Percentiles rank a stretch among this genome's conserved stretches.
Conservation (phyloP, 371 early-diverging fungal genomes). For the Smittium mucronatum region DNA sequence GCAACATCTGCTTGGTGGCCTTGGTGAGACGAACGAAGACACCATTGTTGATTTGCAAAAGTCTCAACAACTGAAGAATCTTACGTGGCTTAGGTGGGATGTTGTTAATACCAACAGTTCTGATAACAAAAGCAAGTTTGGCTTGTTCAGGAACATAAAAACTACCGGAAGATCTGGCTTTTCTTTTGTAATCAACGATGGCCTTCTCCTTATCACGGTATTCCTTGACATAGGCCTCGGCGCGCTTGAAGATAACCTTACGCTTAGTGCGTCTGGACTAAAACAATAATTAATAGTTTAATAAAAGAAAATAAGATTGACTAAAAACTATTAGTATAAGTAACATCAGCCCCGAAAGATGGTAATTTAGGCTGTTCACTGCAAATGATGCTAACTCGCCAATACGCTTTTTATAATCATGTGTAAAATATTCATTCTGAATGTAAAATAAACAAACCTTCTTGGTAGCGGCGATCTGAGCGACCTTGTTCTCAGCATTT, state of each 20-base stretch:
- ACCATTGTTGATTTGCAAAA: conserved; percentile 98
- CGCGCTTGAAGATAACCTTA: conserved; percentile 93
- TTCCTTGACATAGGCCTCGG: conserved; percentile 91
- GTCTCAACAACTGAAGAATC: conserved; percentile 97
- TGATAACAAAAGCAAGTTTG: conserved; percentile 96
- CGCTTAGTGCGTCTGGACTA: conserved; percentile 73
- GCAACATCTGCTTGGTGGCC: conserved; percentile 97
- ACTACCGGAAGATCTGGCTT: conserved; percentile 80
- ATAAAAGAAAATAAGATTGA: conserved; percentile 1
- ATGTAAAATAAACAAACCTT: conserved; percentile 18
- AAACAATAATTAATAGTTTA: conserved; percentile 9
- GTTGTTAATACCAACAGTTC: conserved; percentile 96
- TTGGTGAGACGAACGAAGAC: conserved; percentile 97
- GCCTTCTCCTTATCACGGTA: conserved; percentile 79
- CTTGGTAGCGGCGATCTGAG: conserved; percentile 42
- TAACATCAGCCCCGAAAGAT: conserved; percentile 59
- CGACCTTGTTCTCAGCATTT: conserved; percentile 59
- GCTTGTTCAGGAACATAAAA: conserved; percentile 95
- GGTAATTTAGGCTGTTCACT: conserved; percentile 42
- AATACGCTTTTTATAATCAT: conserved; percentile 24
- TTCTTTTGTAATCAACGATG: conserved; percentile 78
- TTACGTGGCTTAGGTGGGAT: conserved; percentile 98
- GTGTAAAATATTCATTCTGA: conserved; percentile 14
- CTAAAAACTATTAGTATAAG: background rate
- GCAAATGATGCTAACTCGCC: conserved; percentile 24